These are phyloP conservation scores for Thuja plicata DNA, from an alignment of 83 land plant genomes.

Conservation along the genomic window DNA sequence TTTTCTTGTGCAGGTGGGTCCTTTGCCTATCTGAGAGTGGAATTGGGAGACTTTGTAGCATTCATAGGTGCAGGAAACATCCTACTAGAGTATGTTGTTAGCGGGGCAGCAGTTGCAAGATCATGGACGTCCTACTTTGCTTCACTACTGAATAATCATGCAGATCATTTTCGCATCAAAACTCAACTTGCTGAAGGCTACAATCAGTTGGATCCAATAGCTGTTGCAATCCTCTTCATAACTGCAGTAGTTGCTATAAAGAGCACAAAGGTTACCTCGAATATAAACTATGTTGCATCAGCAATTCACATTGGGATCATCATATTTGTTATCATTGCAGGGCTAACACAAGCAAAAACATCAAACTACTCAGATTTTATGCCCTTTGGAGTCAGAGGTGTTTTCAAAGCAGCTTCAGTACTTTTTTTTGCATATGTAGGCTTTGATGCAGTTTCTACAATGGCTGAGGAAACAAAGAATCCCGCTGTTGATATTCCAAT, in stretches of 20 bases:
- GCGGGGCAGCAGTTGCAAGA: slow-evolving; percentile 77
- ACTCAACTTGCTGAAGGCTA: slow-evolving; percentile 51
- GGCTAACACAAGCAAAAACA: slow-evolving; percentile 77
- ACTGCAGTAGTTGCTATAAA: slow-evolving; percentile 51
- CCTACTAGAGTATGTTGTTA: slow-evolving; percentile 72
- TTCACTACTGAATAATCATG: slow-evolving; percentile 50
- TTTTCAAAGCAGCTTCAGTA: slow-evolving; percentile 72
- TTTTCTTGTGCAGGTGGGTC: slow-evolving; percentile 64
- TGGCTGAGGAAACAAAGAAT: slow-evolving; percentile 91
- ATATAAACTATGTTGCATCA: slow-evolving; percentile 79
- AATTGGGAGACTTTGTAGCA: slow-evolving; percentile 87
- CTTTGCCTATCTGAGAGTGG: slow-evolving; percentile 86
- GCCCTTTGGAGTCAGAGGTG: slow-evolving; percentile 75
- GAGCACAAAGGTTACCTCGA: slow-evolving; percentile 78
- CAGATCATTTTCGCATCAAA: slow-evolving; percentile 66
- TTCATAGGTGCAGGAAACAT: slow-evolving; percentile 92
- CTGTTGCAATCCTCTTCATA: slow-evolving; percentile 55
- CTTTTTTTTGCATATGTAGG: slow-evolving; percentile 88
- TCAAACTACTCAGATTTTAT: slow-evolving; percentile 51
- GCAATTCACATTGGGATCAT: slow-evolving; percentile 64
- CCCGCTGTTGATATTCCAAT: slow-evolving; percentile 77
- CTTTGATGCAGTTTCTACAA: slow-evolving; percentile 82
- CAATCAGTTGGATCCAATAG: slow-evolving; percentile 78
- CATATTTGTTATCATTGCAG: slow-evolving; percentile 78
- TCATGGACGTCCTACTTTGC: slow-evolving; percentile 88